Evolutionary conservation across 805 yeast species (phyloP), one percentile per base, ranked within the genome.

Genomic region (Candida namnaoensis): DNA sequence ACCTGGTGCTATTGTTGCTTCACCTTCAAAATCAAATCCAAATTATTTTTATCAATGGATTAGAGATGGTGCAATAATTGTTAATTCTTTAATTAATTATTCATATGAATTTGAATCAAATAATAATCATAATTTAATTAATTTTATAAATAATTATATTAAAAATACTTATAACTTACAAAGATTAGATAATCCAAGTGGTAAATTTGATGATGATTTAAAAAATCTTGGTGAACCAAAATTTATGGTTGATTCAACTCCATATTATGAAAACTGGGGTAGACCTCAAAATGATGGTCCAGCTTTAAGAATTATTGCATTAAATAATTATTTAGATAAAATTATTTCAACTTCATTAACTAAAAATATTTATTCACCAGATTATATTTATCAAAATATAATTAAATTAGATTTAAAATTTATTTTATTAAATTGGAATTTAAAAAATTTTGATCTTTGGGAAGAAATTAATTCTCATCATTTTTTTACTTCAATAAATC

Each of bases 241-340:
- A 59, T 91, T 83, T 56, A 58, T 71, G 57, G 76, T 80, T 5
- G 74, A 87, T 56, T 80, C 82, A 24, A 52, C 76, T 0, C 68
- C 84, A 1, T 91, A 83, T 52, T 58, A 60, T 6, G 80, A 65
- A 3, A 58, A 66, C 32, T 91, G 98, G 98, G 98, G 98, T 2
- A 70, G 98, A 50, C 98, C 98, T 1, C 98, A 91, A 62, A 74
- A 88, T 45, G 98, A 91, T 59, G 98, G 98, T 0, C 96, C 98
- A 1, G 90, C 95, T 1, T 68, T 91, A 43, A 71, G 97, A 51
- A 71, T 80, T 10, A 71, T 82, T 42, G 72, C 95, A 2, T 69
- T 81, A 23, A 59, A 75, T 34, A 72, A 72, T 46, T 85, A 76
- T 55, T 50, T 85, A 44, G 61, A 65, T 23, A 50, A 10, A 60